Base-by-base conservation (phyloP, 306 rosid genomes). In the Vigna trinervia region DNA sequence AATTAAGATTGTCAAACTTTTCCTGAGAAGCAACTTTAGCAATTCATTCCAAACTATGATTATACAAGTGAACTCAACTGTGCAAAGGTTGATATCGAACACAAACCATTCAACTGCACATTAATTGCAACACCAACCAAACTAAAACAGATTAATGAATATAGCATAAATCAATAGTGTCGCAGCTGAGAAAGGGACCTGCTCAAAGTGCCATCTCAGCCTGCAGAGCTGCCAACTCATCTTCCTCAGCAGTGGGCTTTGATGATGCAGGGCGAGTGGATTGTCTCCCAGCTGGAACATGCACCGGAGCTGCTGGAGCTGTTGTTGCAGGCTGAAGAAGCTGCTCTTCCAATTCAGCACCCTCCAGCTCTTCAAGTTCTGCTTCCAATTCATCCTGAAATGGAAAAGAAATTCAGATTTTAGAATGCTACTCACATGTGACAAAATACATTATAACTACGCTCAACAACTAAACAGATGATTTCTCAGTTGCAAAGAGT, bases 151-250 rank as follows among this genome's bases (percentile, higher is more conserved):
- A 51, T 36, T 19, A 71, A 72, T 51, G 69, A 71, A 43, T 11
- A 22, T 26, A 13, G 65, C 68, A 57, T 30, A 73, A 12, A 58
- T 45, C 56, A 58, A 38, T 75, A 69, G 60, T 54, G 75, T 5
- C 65, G 61, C 63, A 80, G 77, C 69, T 51, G 75, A 76, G 30
- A 39, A 73, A 46, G 28, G 75, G 72, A 85, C 92, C 89, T 85
- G 86, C 86, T 89, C 77, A 95, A 58, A 95, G 97, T 66, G 99
- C 98, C 98, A 96, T 87, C 92, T 96, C 99, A 69, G 98, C 99
- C 90, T 93, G 98, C 84, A 93, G 83, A 64, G 98, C 98, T 45
- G 94, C 98, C 81, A 96, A 81, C 85, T 96, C 97, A 84, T 92
- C 97, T 64, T 92, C 99, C 82, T 95, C 99, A 3, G 91, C 89